These are phyloP conservation scores for Begonia loranthoides DNA, from an alignment of 306 rosid species.

Conservation along the genomic window DNA sequence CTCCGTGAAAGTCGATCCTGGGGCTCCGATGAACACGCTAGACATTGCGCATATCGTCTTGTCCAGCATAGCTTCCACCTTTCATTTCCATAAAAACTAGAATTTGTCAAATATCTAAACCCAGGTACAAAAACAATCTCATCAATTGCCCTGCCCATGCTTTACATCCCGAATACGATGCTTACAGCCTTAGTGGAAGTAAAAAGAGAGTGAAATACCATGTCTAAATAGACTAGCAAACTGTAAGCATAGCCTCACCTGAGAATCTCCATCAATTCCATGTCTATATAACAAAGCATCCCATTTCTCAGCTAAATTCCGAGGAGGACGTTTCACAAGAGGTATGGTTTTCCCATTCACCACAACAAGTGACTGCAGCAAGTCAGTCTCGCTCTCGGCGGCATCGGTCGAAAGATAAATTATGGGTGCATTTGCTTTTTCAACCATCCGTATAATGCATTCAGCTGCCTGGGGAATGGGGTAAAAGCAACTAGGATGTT, in stretches of 20 bases:
- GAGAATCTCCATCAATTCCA: slow-evolving; percentile 55
- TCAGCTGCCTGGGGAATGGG: slow-evolving; percentile 99
- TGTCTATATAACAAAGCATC: slow-evolving; percentile 86
- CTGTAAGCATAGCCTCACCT: slow-evolving; percentile 34
- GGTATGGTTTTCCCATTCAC: slow-evolving; percentile 64
- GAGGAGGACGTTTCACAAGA: slow-evolving; percentile 76
- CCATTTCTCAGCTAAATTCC: slow-evolving; percentile 90
- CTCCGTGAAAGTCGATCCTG: slow-evolving; percentile 93
- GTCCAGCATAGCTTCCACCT: slow-evolving; percentile 98
- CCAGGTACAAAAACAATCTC: too few species aligned
- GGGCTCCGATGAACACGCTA: slow-evolving; percentile 80
- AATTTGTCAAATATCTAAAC: slow-evolving; percentile 1
- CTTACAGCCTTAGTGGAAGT: too few species aligned
- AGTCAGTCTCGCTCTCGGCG: slow-evolving; percentile 79
- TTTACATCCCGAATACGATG: too few species aligned
- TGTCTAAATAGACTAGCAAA: too few species aligned
- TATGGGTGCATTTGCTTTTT: slow-evolving; percentile 52
- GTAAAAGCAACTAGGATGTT: slow-evolving; percentile 82
- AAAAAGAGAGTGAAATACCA: too few species aligned
- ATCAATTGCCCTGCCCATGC: too few species aligned
- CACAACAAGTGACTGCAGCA: slow-evolving; percentile 69
- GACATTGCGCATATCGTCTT: slow-evolving; percentile 91
- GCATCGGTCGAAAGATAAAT: slow-evolving; percentile 92
- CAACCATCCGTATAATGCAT: slow-evolving; percentile 54
- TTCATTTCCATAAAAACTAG: slow-evolving; percentile 1